Conservation (phyloP, 2,329 filamentous ascomycete species). For the Monosporascus sp. region DNA sequence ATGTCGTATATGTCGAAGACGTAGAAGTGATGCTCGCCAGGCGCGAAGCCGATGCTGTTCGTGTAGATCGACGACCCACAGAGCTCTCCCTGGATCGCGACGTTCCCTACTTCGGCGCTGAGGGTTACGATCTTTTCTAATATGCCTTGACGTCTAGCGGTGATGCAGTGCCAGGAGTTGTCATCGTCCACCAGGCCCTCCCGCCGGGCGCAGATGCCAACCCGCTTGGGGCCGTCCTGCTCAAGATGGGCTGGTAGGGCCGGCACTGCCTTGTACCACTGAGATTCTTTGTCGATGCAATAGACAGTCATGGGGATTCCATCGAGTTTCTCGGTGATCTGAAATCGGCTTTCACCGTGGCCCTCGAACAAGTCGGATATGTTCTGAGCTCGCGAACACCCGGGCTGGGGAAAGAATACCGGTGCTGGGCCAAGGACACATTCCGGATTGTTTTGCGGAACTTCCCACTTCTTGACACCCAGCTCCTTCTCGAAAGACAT, state of each 20-base stretch:
- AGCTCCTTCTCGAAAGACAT: constrained; percentile 20
- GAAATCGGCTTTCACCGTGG: constrained; percentile 11
- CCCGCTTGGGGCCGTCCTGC: constrained; percentile 2
- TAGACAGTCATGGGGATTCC: constrained; percentile 28
- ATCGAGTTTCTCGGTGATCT: constrained; percentile 30
- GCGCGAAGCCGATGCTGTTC: constrained; percentile 22
- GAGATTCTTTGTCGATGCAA: constrained; percentile 13
- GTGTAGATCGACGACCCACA: constrained; percentile 18
- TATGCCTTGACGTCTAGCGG: constrained; percentile 17
- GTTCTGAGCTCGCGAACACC: constrained; percentile 23
- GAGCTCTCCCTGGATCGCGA: constrained; percentile 26
- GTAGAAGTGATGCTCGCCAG: constrained; percentile 16
- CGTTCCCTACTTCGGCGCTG: constrained; percentile 11
- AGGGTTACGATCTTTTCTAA: constrained; percentile 10
- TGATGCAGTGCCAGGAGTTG: constrained; percentile 17
- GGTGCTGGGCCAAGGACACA: constrained; percentile 15
- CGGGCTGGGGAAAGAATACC: constrained; percentile 22
- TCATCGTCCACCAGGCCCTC: constrained; percentile 13
- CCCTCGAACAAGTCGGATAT: constrained; percentile 11
- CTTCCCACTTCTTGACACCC: constrained; percentile 25
- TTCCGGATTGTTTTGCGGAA: neutral
- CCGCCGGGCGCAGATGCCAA: constrained; percentile 17
- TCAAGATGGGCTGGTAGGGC: constrained; percentile 5
- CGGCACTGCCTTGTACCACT: constrained; percentile 14
- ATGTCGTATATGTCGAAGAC: constrained; percentile 18